These are phyloP conservation scores for Physcomitrium patens DNA, from an alignment of 225 moss, liverwort and hornwort species.

Conservation along the genomic window DNA sequence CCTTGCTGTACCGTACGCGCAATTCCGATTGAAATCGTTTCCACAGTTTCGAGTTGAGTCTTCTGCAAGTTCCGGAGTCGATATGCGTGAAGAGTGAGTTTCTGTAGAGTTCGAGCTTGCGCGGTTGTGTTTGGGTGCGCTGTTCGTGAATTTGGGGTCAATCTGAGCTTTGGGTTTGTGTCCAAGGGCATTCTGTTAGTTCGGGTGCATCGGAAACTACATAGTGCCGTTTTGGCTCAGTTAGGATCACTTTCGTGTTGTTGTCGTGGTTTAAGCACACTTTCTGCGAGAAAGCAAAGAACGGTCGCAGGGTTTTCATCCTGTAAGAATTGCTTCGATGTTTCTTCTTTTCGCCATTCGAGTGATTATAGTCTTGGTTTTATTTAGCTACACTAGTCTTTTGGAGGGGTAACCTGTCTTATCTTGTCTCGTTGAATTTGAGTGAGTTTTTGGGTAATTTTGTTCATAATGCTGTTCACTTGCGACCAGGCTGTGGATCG, in stretches of 20 bases:
- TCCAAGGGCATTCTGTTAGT: background rate
- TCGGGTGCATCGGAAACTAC: background rate
- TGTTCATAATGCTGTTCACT: background rate
- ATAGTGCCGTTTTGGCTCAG: background rate
- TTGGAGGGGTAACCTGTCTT: background rate
- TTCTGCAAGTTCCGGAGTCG: background rate
- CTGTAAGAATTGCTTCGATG: background rate
- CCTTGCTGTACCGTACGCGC: background rate
- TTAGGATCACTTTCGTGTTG: background rate
- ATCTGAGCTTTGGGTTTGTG: constrained; percentile 20
- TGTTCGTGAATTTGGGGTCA: no score
- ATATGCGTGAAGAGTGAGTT: background rate
- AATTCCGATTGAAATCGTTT: background rate
- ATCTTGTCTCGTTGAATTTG: background rate
- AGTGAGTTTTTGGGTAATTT: background rate
- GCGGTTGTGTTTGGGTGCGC: background rate
- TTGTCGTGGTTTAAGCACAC: background rate
- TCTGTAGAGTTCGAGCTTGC: background rate
- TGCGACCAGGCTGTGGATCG: background rate
- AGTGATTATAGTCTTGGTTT: background rate
- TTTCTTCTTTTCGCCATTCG: background rate
- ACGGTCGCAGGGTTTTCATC: background rate
- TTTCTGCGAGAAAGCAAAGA: background rate
- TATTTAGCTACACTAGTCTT: background rate
- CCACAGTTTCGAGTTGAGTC: background rate